Base-by-base conservation (phyloP, 768 basidiomycete species). In the Panaeolus papilionaceus region DNA sequence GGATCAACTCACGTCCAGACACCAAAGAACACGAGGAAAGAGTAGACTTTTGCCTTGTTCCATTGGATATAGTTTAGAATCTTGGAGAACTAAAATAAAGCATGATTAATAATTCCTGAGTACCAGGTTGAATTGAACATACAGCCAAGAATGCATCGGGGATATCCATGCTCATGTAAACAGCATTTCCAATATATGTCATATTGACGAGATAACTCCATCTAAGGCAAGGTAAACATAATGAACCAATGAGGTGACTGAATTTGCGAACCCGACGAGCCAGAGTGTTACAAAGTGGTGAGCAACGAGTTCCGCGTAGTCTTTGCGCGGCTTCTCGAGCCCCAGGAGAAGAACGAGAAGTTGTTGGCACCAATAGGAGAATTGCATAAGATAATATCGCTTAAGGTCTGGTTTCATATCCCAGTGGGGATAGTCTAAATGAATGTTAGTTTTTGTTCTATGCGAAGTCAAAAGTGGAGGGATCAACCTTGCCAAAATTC, bases 151-250 rank as follows among this genome's bases (percentile, higher is more conserved):
- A 93, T 39, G 88, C 80, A 75, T 99, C 98, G 0, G 96, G 95
- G 20, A 96, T 84, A 80, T 99, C 98, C 98, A 99, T 99, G 76
- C 95, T 98, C 80, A 96, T 85, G 73, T 91, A 99, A 37, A 99
- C 87, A 5, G 95, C 92, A 70, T 93, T 92, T 10, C 98, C 98
- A 49, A 99, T 96, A 63, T 87, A 78, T 0, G 96, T 98, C 64
- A 95, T 49, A 78, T 94, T 96, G 70, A 89, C 68, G 38, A 90
- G 71, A 73, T 95, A 94, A 71, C 93, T 95, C 93, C 94, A 94
- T 42, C 94, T 95, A 74, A 33, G 26, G 14, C 65, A 70, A 54
- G 63, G 42, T 63, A 54, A 69, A 44, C 18, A 65, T 9, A 64
- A 66, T 8, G 11, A 62, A 33, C 38, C 68, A 54, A 8, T 33